Evolutionary conservation across 768 basidiomycete species (phyloP).

Genomic region (Calocybe cyanea): DNA sequence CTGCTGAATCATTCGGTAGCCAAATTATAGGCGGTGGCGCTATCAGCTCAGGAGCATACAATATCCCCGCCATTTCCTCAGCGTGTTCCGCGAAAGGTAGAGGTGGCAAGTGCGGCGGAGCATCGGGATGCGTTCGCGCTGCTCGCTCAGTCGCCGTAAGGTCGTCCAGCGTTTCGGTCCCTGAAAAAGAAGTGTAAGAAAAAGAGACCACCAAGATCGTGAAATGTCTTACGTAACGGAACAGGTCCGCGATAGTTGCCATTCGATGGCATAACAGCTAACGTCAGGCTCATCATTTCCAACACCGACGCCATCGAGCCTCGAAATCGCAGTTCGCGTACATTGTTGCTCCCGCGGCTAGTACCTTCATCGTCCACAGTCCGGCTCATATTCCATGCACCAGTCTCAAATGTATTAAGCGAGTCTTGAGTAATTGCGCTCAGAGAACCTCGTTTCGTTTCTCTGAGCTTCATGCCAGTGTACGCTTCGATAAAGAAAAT

Average conservation of each 20-base stretch:
- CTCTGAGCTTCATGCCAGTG: constrained; percentile 43
- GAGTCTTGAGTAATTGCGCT: constrained; percentile 56
- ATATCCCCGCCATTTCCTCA: constrained; percentile 70
- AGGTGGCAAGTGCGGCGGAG: constrained; percentile 67
- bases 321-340: constrained; percentile 42
- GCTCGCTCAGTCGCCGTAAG: constrained; percentile 75
- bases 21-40: constrained; percentile 79
- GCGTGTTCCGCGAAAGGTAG: constrained; percentile 72
- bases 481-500: constrained; percentile 62
- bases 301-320: constrained; percentile 79
- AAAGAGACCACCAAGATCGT: not conserved
- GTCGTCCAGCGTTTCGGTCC: constrained; percentile 79
- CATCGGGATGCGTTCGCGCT: constrained; percentile 73
- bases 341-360: constrained; percentile 43
- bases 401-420: constrained; percentile 45
- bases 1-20: constrained; percentile 77
- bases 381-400: constrained; percentile 35
- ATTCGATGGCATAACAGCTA: constrained; percentile 68
- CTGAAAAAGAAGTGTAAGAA: constrained; percentile 26
- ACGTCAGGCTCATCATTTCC: constrained; percentile 79
- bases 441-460: constrained; percentile 46
- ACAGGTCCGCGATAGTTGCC: constrained; percentile 54
- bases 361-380: constrained; percentile 47
- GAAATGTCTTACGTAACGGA: constrained; percentile 55
- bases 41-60: constrained; percentile 80